A percentile compares a stretch with the other conserved stretches of the same genome.
phyloP scores from a whole-genome alignment of 306 rosid genomes.

The Malus sylvestris region DNA sequence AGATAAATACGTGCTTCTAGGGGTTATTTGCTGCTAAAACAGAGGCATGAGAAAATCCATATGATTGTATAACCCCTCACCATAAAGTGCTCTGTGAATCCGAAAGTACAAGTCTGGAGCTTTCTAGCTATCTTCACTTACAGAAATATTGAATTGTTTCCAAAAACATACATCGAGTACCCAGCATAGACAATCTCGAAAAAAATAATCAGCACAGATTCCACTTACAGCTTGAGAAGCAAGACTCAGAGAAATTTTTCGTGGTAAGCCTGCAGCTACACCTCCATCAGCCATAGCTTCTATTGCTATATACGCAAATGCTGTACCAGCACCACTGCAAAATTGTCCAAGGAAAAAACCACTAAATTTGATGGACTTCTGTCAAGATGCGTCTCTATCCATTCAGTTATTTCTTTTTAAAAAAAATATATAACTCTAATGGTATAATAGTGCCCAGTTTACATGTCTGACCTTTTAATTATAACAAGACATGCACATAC shows the following conservation, averaged over 20 bases:
- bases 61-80: too few species aligned
- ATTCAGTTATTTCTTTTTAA: neutral
- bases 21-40: neutral
- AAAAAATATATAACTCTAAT: neutral
- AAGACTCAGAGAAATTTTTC: constrained; percentile 71
- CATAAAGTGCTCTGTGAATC: too few species aligned
- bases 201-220: neutral
- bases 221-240: constrained; percentile 95
- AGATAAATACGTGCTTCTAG: too few species aligned
- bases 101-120: too few species aligned
- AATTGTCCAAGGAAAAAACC: neutral
- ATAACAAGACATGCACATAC: constrained; percentile 25
- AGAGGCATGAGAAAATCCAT: neutral
- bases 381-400: neutral
- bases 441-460: neutral
- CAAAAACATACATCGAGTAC: neutral
- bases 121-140: too few species aligned
- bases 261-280: constrained; percentile 95
- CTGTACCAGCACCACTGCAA: constrained; percentile 90
- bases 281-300: constrained; percentile 99
- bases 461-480: neutral
- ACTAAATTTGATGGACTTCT: neutral
- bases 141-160: too few species aligned
- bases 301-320: constrained; percentile 72
- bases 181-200: neutral